A percentile compares a stretch with the other conserved stretches of the same genome.
phyloP scores from a whole-genome alignment of 2,329 filamentous ascomycete species.

The Aspergillus sp. region DNA sequence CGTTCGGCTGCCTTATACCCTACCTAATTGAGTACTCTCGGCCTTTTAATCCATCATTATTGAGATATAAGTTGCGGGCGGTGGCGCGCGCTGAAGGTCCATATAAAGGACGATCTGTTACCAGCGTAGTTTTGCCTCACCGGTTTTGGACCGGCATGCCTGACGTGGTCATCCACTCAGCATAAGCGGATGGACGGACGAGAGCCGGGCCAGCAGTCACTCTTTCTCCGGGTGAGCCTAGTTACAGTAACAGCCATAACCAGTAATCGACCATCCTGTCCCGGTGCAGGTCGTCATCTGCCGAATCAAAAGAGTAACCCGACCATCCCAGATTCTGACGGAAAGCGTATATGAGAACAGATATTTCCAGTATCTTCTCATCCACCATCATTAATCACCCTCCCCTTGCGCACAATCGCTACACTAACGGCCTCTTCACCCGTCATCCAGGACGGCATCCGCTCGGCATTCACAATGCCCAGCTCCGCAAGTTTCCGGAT shows the following conservation, averaged over 20 bases:
- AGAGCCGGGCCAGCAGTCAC: too few relatives aligned
- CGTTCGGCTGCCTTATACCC: constrained; percentile 7
- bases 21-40: background rate
- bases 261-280: too few relatives aligned
- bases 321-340: too few relatives aligned
- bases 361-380: background rate
- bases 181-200: too few relatives aligned
- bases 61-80: background rate
- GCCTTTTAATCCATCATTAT: background rate
- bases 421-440: constrained; percentile 79
- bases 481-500: constrained; percentile 74
- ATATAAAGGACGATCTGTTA: background rate
- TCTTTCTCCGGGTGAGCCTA: too few relatives aligned
- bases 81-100: too few relatives aligned
- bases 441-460: constrained; percentile 88
- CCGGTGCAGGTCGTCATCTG: too few relatives aligned
- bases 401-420: constrained; percentile 65
- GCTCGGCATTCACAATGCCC: constrained; percentile 68
- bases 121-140: background rate
- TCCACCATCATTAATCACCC: constrained; percentile 21
- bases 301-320: too few relatives aligned
- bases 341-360: background rate
- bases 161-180: too few relatives aligned
- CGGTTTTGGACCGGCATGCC: too few relatives aligned
- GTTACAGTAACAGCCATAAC: too few relatives aligned